Base-by-base conservation (phyloP, 2,329 filamentous ascomycete genomes). In the Phaeosphaeria sp. region DNA sequence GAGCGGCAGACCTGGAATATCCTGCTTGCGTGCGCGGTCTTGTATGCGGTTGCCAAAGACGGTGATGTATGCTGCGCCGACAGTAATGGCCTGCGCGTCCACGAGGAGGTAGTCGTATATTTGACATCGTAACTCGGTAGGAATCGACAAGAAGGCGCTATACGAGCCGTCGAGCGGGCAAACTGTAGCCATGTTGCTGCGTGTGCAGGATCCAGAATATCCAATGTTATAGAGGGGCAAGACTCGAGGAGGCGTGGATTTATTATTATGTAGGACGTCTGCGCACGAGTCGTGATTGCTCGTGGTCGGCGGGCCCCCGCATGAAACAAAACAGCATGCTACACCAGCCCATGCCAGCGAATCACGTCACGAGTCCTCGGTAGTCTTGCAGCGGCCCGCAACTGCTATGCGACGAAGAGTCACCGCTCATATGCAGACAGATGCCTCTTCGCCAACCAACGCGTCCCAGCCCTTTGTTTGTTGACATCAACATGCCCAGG, bases 31-130 rank as follows among this genome's bases (percentile, higher is more conserved):
- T 22, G 61, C 59, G 50, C 57, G 59, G 51, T 74, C 68, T 43
- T 61, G 57, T 51, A 77, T 72, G 18, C 65, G 60, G 48, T 69
- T 63, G 7, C 66, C 62, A 55, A 74, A 65, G 47, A 64, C 72
- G 18, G 68, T 69, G 24, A 77, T 59, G 51, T 74, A 66, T 25
- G 74, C 76, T 20, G 72, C 76, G 47, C 74, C 72, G n/a, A 81
- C 74, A 17, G 78, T 80, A 30, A 80, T 72, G 17, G 63, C 60
- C 25, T 74, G 67, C 30, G 66, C 60, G 53, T 78, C 75, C 55
- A 72, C 66, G 22, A 80, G 69, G 18, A 77, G 73, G 55, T 75
- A 75, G 33, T 74, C 71, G 68, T 80, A 81, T 49, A 81, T 79
- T 17, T 74, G 67, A 39, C 79, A 78, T 45, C 79, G 74, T 22